These are phyloP conservation scores for Ganoderma sinense DNA, from an alignment of 1,284 basidiomycete genomes.

Conservation along the genomic window DNA sequence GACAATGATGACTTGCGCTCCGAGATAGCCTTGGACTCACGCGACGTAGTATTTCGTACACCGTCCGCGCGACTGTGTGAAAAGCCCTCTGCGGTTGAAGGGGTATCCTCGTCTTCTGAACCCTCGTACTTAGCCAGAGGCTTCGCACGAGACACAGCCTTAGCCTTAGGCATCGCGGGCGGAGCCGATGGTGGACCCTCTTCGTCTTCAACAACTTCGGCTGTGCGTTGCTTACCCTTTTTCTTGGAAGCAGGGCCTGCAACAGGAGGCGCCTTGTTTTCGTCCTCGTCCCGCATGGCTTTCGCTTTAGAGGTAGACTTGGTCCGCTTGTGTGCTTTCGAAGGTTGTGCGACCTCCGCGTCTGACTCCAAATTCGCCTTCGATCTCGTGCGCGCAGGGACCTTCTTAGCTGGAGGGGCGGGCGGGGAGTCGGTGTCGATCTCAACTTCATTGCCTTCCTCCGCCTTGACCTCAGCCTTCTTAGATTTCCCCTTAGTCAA, in stretches of 20 bases:
- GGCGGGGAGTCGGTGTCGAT: conserved; percentile 10
- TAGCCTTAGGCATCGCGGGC: conserved; percentile 20
- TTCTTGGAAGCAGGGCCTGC: conserved; percentile 13
- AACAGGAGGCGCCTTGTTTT: conserved; percentile 4
- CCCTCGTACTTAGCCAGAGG: conserved; percentile 5
- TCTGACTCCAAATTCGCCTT: conserved; percentile 32
- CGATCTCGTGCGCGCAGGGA: conserved; percentile 33
- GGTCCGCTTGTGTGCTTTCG: conserved; percentile 27
- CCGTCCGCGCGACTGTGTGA: conserved; percentile 7
- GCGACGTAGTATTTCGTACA: conserved; percentile 19
- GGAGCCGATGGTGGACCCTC: conserved; percentile 11
- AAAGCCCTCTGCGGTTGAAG: neutral
- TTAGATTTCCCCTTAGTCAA: conserved; percentile 19
- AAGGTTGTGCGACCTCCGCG: conserved; percentile 22
- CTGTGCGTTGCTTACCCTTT: conserved; percentile 19
- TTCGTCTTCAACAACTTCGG: conserved; percentile 11
- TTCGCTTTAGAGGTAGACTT: conserved; percentile 29
- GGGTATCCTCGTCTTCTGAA: conserved; percentile 11
- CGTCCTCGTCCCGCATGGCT: conserved; percentile 19
- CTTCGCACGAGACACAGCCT: conserved; percentile 19
- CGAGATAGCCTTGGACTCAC: conserved; percentile 2
- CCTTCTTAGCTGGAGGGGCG: conserved; percentile 24
- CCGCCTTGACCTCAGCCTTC: conserved; percentile 13
- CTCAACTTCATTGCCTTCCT: conserved; percentile 17
- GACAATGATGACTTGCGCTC: conserved; percentile 33